Evolutionary conservation across 1,139 yeast species (phyloP).

Genomic region (Yueomyces sp.): DNA sequence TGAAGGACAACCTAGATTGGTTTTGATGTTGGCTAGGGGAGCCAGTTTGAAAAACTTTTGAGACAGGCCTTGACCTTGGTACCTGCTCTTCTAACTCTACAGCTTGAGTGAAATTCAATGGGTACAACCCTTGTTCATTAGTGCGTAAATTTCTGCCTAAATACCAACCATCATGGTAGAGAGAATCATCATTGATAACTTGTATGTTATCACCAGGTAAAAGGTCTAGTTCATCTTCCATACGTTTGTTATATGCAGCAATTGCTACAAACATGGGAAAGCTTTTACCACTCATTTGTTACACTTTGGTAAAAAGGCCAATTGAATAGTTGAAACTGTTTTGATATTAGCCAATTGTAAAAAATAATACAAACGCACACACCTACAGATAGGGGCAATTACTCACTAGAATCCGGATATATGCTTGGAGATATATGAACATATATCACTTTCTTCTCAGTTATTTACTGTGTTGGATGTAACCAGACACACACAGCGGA

Average conservation of each 20-base stretch:
- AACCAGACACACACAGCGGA: no score
- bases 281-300: slow-evolving; percentile 2
- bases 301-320: no score
- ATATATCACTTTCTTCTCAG: no score
- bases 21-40: not conserved
- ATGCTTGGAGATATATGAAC: no score
- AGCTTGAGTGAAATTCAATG: slow-evolving; percentile 68
- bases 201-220: slow-evolving; percentile 79
- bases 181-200: slow-evolving; percentile 87
- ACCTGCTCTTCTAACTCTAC: slow-evolving; percentile 20
- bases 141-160: slow-evolving; percentile 71
- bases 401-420: no score
- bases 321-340: no score
- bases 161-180: slow-evolving; percentile 97
- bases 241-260: slow-evolving; percentile 75
- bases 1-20: no score
- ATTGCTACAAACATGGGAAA: slow-evolving; percentile 41
- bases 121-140: slow-evolving; percentile 75
- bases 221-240: slow-evolving; percentile 80
- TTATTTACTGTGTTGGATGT: no score
- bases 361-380: no score
- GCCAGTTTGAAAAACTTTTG: not conserved
- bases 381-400: no score
- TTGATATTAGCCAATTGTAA: no score
- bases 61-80: slow-evolving; percentile 4